Evolutionary conservation across 1,284 basidiomycete species (phyloP).

Genomic region (Ceratobasidium sp.): DNA sequence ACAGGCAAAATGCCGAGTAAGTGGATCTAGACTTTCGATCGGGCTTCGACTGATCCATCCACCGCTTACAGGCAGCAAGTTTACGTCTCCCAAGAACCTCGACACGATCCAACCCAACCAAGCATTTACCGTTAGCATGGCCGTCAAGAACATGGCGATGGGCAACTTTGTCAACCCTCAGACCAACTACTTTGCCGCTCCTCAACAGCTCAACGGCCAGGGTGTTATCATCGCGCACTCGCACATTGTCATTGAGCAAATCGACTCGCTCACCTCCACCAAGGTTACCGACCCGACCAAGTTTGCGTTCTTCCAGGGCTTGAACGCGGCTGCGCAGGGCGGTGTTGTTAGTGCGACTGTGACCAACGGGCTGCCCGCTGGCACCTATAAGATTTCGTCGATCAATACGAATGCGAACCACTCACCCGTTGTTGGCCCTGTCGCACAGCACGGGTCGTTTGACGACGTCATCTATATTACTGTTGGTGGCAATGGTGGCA

Average conservation of each 20-base stretch:
- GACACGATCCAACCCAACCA: conserved; percentile 47
- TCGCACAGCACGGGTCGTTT: conserved; percentile 64
- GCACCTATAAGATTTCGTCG: conserved; percentile 49
- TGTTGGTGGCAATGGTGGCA: conserved; percentile 9
- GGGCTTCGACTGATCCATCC: not conserved
- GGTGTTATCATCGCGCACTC: conserved; percentile 49
- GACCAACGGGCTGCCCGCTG: conserved; percentile 49
- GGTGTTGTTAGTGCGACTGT: conserved; percentile 49
- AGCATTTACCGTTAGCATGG: conserved; percentile 49
- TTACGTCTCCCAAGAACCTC: conserved; percentile 45
- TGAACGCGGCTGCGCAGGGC: conserved; percentile 46
- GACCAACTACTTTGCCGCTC: conserved; percentile 51
- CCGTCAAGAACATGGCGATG: conserved; percentile 46
- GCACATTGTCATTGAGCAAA: conserved; percentile 50
- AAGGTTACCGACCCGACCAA: conserved; percentile 46
- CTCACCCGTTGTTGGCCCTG: conserved; percentile 54
- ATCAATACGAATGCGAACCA: conserved; percentile 50
- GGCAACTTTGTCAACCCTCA: conserved; percentile 49
- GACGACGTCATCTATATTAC: conserved; percentile 68
- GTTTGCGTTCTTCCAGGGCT: conserved; percentile 53
- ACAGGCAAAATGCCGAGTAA: conserved; percentile 35
- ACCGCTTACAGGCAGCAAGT: conserved; percentile 42
- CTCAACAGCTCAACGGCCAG: conserved; percentile 47
- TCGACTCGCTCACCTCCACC: conserved; percentile 47
- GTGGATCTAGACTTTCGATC: conserved; percentile 20